A percentile compares a stretch with the other conserved stretches of the same genome.
Conservation (phyloP, 2,329 filamentous ascomycete species). For the Orbilia quercus region DNA sequence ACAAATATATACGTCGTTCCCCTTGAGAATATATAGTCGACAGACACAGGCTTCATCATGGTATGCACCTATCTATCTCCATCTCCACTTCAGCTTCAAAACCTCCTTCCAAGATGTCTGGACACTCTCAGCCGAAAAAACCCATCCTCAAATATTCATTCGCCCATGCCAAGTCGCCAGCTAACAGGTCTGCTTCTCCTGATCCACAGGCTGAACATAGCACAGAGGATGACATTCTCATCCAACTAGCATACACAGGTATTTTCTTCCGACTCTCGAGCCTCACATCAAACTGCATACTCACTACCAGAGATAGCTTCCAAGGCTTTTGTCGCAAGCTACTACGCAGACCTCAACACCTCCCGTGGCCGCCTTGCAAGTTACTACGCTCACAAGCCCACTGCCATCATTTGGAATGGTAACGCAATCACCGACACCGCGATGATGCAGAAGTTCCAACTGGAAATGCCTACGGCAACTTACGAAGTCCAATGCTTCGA, state of each 20-base stretch:
- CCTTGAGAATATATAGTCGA: too few species aligned
- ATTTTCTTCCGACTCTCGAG: neutral
- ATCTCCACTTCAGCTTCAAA: too few species aligned
- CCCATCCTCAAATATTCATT: conserved; percentile 5
- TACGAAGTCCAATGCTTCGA: conserved; percentile 83
- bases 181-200: conserved; percentile 9
- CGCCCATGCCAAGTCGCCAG: neutral
- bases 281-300: neutral
- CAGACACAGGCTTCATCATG: neutral
- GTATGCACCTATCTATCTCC: conserved; percentile 5
- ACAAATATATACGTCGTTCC: too few species aligned
- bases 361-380: conserved; percentile 69
- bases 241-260: conserved; percentile 40
- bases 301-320: conserved; percentile 68
- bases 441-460: conserved; percentile 76
- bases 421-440: conserved; percentile 72
- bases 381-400: conserved; percentile 76
- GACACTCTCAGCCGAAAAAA: neutral
- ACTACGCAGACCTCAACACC: conserved; percentile 78
- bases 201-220: conserved; percentile 12
- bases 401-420: conserved; percentile 84
- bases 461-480: conserved; percentile 70
- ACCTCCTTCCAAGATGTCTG: conserved; percentile 1
- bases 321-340: conserved; percentile 76
- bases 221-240: conserved; percentile 41